A percentile compares a stretch with the other conserved stretches of the same genome.
phyloP scores from a whole-genome alignment of 768 basidiomycete genomes.

The Pleurotus eryngii region DNA sequence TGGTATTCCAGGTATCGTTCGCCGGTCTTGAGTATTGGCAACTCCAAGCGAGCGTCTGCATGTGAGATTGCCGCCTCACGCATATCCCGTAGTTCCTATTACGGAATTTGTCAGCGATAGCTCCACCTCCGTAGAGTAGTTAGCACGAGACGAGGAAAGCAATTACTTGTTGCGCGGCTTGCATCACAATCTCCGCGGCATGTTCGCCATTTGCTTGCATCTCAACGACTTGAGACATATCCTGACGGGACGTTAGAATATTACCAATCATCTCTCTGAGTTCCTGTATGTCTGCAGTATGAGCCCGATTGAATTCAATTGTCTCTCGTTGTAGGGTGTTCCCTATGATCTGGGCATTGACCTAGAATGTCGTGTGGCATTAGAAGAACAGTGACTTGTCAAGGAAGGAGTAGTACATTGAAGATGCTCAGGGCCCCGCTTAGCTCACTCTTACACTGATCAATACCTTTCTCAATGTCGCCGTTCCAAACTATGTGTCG shows the following conservation, averaged over 20 bases:
- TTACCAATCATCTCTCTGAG: slow-evolving; percentile 37
- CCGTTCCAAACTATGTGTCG: slow-evolving; percentile 35
- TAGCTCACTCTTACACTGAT: slow-evolving; percentile 39
- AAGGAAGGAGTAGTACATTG: slow-evolving; percentile 30
- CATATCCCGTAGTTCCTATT: slow-evolving; percentile 2
- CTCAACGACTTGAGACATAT: slow-evolving; percentile 33
- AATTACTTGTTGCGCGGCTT: slow-evolving; percentile 45
- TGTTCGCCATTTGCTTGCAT: slow-evolving; percentile 37
- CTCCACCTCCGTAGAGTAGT: background rate
- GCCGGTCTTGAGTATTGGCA: slow-evolving; percentile 18
- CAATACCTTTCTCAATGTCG: slow-evolving; percentile 45
- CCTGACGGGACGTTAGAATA: slow-evolving; percentile 32
- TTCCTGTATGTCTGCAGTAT: slow-evolving; percentile 24
- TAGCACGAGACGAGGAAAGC: slow-evolving; percentile 2
- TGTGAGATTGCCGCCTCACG: slow-evolving; percentile 8
- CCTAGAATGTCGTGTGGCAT: background rate
- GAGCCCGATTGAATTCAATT: slow-evolving; percentile 20
- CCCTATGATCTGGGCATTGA: slow-evolving; percentile 21
- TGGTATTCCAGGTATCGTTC: slow-evolving; percentile 40
- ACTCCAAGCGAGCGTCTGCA: slow-evolving; percentile 16
- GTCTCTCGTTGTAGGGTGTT: slow-evolving; percentile 27
- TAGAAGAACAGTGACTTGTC: background rate
- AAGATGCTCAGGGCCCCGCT: slow-evolving; percentile 38
- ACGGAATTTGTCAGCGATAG: background rate
- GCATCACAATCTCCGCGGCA: slow-evolving; percentile 47